Evolutionary conservation across 306 rosid species (phyloP).

Genomic region (Pueraria montana): DNA sequence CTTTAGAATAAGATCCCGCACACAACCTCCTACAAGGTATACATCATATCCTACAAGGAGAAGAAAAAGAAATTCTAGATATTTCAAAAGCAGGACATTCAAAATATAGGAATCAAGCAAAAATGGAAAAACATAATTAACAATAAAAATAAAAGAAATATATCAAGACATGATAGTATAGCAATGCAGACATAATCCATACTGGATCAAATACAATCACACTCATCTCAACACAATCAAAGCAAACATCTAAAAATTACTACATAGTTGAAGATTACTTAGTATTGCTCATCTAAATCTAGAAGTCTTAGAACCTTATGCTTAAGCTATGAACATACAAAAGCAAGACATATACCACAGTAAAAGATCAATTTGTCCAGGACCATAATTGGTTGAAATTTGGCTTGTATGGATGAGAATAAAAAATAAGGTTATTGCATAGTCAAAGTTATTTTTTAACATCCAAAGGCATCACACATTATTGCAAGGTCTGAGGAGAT

Average conservation of each 20-base stretch:
- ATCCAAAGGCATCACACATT: too few relatives aligned
- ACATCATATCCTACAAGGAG: neutral
- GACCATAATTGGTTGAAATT: too few relatives aligned
- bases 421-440: too few relatives aligned
- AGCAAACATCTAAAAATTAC: conserved; percentile 28
- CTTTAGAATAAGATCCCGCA: too few relatives aligned
- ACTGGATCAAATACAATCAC: neutral
- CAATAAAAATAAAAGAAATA: neutral
- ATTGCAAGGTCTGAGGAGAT: too few relatives aligned
- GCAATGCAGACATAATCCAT: neutral
- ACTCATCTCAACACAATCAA: conserved; percentile 20
- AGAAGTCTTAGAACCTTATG: conserved; percentile 7
- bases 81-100: neutral
- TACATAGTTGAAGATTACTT: conserved; percentile 6
- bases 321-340: conserved; percentile 1
- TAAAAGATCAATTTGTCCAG: neutral
- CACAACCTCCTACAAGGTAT: too few relatives aligned
- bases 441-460: too few relatives aligned
- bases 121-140: conserved; percentile 10
- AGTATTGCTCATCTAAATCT: conserved; percentile 28
- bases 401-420: too few relatives aligned
- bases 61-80: neutral
- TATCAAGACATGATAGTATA: neutral
- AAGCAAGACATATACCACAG: neutral
- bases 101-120: conserved; percentile 14